These are phyloP conservation scores for Claviceps capensis DNA, from an alignment of 2,329 filamentous ascomycete genomes.

Conservation along the genomic window DNA sequence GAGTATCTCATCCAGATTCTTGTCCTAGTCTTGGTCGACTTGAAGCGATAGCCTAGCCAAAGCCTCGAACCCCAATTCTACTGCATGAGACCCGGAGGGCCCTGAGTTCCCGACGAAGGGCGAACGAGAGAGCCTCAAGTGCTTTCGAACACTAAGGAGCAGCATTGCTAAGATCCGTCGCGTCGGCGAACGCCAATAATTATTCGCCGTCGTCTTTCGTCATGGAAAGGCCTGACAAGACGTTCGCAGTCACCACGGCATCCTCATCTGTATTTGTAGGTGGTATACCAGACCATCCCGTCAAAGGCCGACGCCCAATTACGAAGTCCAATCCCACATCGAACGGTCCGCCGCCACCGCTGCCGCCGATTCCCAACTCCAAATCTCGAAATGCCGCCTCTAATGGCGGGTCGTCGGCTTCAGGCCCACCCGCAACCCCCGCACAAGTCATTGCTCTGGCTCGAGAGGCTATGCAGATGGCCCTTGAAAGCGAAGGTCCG, in stretches of 20 bases:
- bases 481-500: slow-evolving; percentile 52
- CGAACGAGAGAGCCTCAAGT: slow-evolving; percentile 11
- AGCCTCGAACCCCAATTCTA: slow-evolving; percentile 1
- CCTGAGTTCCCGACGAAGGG: slow-evolving; percentile 5
- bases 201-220: slow-evolving; percentile 9
- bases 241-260: slow-evolving; percentile 11
- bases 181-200: slow-evolving; percentile 4
- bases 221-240: slow-evolving; percentile 24
- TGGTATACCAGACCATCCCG: slow-evolving; percentile 27
- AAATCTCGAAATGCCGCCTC: slow-evolving; percentile 32
- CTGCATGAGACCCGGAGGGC: slow-evolving; percentile 9
- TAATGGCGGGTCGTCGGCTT: slow-evolving; percentile 33
- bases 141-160: slow-evolving; percentile 7
- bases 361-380: slow-evolving; percentile 30
- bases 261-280: slow-evolving; percentile 16
- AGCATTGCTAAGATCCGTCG: slow-evolving; percentile 2
- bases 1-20: slow-evolving; percentile 1
- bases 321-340: slow-evolving; percentile 25
- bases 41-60: slow-evolving; percentile 8
- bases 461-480: slow-evolving; percentile 52
- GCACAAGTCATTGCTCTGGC: slow-evolving; percentile 52
- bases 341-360: slow-evolving; percentile 26
- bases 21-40: slow-evolving; percentile 18
- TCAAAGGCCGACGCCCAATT: slow-evolving; percentile 24
- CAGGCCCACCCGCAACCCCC: slow-evolving; percentile 37